Conservation (phyloP, 2,329 filamentous ascomycete species). For the Colletotrichum sublineola region DNA sequence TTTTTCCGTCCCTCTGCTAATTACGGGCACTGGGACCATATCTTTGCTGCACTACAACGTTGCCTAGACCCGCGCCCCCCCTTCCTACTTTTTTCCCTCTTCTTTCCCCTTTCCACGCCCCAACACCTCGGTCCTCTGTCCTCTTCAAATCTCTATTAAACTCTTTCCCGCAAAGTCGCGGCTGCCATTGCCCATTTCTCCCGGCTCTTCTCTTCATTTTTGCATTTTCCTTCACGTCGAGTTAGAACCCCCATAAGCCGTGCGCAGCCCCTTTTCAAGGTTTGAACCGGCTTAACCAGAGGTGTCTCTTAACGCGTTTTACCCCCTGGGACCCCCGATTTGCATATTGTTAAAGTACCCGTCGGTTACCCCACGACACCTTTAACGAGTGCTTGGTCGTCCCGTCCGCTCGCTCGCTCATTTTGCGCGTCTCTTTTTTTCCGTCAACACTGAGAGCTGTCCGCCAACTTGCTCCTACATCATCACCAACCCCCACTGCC, state of each 20-base stretch:
- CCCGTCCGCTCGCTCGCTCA: conserved; percentile 43
- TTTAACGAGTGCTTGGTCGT: conserved; percentile 44
- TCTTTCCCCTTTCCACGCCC: conserved; percentile 18
- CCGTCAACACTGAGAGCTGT: conserved; percentile 11
- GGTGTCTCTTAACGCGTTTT: conserved; percentile 28
- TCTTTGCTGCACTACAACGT: conserved; percentile 29
- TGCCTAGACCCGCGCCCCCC: conserved; percentile 18
- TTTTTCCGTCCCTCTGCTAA: conserved; percentile 15
- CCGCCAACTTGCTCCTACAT: conserved; percentile 26
- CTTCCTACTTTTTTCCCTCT: conserved; percentile 19
- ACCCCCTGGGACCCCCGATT: conserved; percentile 41
- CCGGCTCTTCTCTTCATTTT: conserved; percentile 21
- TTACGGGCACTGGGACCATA: conserved; percentile 18
- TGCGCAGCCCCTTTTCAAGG: conserved; percentile 22
- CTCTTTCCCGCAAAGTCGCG: conserved; percentile 20
- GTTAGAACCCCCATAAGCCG: conserved; percentile 24
- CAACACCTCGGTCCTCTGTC: conserved; percentile 7
- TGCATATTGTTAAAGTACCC: conserved; percentile 43
- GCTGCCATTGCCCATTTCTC: not conserved
- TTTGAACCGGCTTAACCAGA: conserved; percentile 28
- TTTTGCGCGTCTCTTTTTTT: conserved; percentile 35
- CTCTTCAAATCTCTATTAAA: conserved; percentile 28
- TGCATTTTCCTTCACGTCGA: conserved; percentile 18
- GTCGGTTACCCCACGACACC: conserved; percentile 41
- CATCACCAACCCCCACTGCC: conserved; percentile 15